Conservation (phyloP, 2,329 filamentous ascomycete species). For the Aureobasidium sp. region DNA sequence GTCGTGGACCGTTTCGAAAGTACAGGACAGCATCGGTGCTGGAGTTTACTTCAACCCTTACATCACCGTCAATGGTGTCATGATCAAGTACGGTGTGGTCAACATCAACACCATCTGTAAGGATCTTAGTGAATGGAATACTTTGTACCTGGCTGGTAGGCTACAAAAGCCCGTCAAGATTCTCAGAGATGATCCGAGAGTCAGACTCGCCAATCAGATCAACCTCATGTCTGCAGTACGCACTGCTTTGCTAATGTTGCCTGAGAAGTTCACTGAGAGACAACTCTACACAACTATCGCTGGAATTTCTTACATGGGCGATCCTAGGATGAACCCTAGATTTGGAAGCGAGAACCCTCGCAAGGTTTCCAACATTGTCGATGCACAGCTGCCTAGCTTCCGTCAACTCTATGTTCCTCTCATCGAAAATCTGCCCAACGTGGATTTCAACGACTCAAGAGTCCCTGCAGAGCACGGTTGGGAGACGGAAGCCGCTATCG, state of each 20-base stretch:
- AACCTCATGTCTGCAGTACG: conserved; percentile 89
- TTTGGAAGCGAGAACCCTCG: conserved; percentile 82
- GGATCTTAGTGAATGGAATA: conserved; percentile 87
- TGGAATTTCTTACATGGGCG: conserved; percentile 86
- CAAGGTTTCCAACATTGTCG: conserved; percentile 92
- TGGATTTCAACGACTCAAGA: conserved; percentile 63
- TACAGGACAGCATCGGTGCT: conserved; percentile 83
- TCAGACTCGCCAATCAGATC: conserved; percentile 90
- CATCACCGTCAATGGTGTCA: conserved; percentile 84
- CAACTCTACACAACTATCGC: conserved; percentile 88
- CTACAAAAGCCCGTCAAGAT: conserved; percentile 98
- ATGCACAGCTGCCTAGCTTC: conserved; percentile 85
- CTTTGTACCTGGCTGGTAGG: conserved; percentile 89
- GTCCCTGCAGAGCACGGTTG: conserved; percentile 40
- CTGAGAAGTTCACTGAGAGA: conserved; percentile 74
- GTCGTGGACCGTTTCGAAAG: conserved; percentile 73
- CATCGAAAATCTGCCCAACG: conserved; percentile 82
- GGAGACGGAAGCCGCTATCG: conserved; percentile 29
- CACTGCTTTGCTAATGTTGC: conserved; percentile 79
- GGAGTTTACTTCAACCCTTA: conserved; percentile 98
- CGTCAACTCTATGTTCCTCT: conserved; percentile 83
- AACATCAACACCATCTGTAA: conserved; percentile 82
- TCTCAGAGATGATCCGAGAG: conserved; percentile 82
- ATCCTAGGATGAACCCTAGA: conserved; percentile 73
- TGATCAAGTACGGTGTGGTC: conserved; percentile 97